Conservation (phyloP, 2,329 filamentous ascomycete genomes). For the Orbilia quercus region DNA sequence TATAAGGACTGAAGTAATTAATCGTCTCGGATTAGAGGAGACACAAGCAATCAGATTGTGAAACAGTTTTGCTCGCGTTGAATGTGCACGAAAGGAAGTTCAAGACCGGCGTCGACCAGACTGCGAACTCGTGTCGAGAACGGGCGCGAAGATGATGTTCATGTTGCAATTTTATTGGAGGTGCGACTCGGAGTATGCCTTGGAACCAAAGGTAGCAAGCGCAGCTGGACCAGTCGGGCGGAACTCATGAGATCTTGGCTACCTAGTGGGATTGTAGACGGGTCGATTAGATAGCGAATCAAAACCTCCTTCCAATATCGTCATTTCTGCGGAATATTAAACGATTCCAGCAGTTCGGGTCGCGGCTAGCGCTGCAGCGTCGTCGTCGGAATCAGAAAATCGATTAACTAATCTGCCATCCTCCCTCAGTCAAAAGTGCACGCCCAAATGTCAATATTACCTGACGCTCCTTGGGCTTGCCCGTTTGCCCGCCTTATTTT, state of each 20-base stretch:
- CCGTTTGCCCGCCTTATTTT: slow-evolving; percentile 1
- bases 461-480: background rate
- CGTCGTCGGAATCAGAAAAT: background rate
- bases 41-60: background rate
- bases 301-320: slow-evolving; percentile 8
- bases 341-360: background rate
- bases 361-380: too few relatives aligned
- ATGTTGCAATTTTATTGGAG: background rate
- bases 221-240: background rate
- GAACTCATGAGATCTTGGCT: background rate
- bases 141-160: slow-evolving; percentile 17
- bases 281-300: background rate
- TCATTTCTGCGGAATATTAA: background rate
- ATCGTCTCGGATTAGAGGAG: too few relatives aligned
- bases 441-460: background rate
- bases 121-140: background rate
- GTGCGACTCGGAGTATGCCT: slow-evolving; percentile 38
- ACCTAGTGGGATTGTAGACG: slow-evolving; percentile 1
- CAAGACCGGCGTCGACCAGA: slow-evolving; percentile 1
- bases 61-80: background rate
- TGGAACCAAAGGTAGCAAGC: background rate
- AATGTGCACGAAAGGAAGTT: slow-evolving; percentile 3
- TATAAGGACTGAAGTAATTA: too few relatives aligned
- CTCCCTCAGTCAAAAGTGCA: background rate
- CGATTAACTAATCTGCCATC: background rate